Percentiles rank a stretch among this genome's conserved stretches.
Evolutionary conservation across 352 stramenopile species (phyloP).

Genomic region (Phytophthora palmivora): DNA sequence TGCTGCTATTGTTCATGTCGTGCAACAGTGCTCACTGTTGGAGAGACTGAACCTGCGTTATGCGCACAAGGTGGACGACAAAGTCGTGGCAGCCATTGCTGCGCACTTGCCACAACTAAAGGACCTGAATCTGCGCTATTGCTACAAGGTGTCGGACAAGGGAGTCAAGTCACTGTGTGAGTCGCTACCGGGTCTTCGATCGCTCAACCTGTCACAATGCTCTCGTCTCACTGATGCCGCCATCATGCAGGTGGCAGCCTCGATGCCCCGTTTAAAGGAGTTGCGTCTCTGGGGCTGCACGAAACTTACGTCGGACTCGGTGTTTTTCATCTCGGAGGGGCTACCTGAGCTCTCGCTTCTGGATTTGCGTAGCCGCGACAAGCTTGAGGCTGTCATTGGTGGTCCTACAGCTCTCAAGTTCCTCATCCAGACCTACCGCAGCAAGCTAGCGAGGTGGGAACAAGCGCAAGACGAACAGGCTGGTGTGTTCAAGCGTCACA

Average conservation of each 20-base stretch:
- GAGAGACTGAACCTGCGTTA: conserved; percentile 80
- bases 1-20: conserved; percentile 58
- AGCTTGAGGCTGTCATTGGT: conserved; percentile 80
- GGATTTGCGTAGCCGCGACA: conserved; percentile 82
- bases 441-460: conserved; percentile 73
- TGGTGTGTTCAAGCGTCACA: conserved; percentile 77
- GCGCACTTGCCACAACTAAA: conserved; percentile 52
- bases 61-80: conserved; percentile 87
- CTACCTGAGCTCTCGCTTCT: conserved; percentile 69
- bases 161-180: conserved; percentile 65
- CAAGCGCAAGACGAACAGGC: conserved; percentile 65
- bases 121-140: conserved; percentile 85
- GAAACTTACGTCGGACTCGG: conserved; percentile 78
- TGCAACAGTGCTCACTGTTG: conserved; percentile 53
- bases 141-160: conserved; percentile 86
- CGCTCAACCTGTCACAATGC: conserved; percentile 87
- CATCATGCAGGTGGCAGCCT: conserved; percentile 64
- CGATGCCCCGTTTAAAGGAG: conserved; percentile 67
- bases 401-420: conserved; percentile 78
- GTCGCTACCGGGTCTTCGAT: conserved; percentile 48
- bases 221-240: conserved; percentile 76
- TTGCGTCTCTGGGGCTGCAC: conserved; percentile 84
- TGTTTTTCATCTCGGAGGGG: conserved; percentile 73
- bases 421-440: conserved; percentile 79
- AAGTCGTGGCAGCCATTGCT: conserved; percentile 67